Base-by-base conservation (phyloP, 768 basidiomycete genomes). In the Myochromella boudieri region DNA sequence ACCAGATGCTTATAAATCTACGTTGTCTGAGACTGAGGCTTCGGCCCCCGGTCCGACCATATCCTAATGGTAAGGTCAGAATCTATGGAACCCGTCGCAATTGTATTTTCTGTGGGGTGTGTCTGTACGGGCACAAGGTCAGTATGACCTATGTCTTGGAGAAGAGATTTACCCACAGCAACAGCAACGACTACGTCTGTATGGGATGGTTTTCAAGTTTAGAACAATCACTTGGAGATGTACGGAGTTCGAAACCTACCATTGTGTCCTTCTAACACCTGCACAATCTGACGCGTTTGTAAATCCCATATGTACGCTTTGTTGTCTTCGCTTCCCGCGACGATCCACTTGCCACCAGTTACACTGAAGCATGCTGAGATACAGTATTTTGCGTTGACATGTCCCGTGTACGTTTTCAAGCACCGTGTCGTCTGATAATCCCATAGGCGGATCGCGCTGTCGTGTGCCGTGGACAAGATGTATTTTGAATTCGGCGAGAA, bases 401-500 rank as follows among this genome's bases (percentile, higher is more conserved):
- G 93, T 1, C 93, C 91, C 4, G 71, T 74, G 65, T 94, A 93
- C 1, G 94, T 93, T 68, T 97, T 97, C 18, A 98, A 69, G 55
- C 90, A 91, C 44, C 89, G 85, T 0, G 90, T 87, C 0, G 86
- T 87, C 52, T 95, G 91, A 64, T 93, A 95, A 60, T 97, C 91
- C 94, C 95, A 97, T 3, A 99, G 72, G 1, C 95, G 85, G 53
- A 97, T 91, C 0, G 88, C 86, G 48, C 85, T 91, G 60, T 97
- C 94, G 60, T 97, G 87, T 0, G 95, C 91, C 0, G 93, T 91
- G 1, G 93, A 93, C 42, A 99, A 77, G 42, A 99, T 87, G 67
- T 92, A 95, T 67, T 90, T 91, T 6, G 91, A 93, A 59, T 97
- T 97, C 7, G 95, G 95, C 0, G 95, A 95, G 69, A 99, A 97